Evolutionary conservation across 2,329 filamentous ascomycete genomes (phyloP), one percentile per base, ranked within the genome.

Genomic region (Fusarium sterilihyphosum): DNA sequence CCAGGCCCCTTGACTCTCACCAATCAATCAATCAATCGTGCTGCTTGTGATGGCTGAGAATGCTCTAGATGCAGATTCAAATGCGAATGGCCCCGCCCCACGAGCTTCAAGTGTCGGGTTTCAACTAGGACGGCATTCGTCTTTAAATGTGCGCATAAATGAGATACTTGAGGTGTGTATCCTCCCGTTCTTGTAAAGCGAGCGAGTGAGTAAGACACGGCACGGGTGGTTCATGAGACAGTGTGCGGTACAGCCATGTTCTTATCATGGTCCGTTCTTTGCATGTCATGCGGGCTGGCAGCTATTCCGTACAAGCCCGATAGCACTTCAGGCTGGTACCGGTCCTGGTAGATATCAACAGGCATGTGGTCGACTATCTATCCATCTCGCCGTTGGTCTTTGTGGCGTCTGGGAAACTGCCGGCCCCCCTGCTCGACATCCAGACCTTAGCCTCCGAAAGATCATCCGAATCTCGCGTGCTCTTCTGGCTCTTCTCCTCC

Each of bases 121-220:
- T 46, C 74, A 73, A 40, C 69, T 71, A 40, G 73, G 77, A 38
- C 47, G 58, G 44, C 74, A 79, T 37, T 79, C 78, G 31, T 68
- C 76, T 41, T 83, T 84, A 33, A 82, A 80, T 67, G 83, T 84
- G 63, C 85, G 85, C 60, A 82, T 87, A 72, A 81, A 83, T 69
- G 83, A 83, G 66, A 86, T 87, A 62, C 82, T 87, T 65, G 83
- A 87, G 83, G 86, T 87, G 78, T 77, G 84, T 73, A 50, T 50
- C 41, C 47, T 35, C 37, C 33, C 38, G 31, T 56, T 38, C n/a
- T 41, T 60, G 43, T 24, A n/a, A 13, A 50, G 38, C 38, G 20
- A 61, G 43, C 33, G 14, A 61, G 46, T 44, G 16, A 69, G 57
- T 24, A 31, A 52, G 49, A 33, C 29, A 52, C 16, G 11, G 40